Evolutionary conservation across 768 basidiomycete genomes (phyloP).

Genomic region (Trametes villosa): DNA sequence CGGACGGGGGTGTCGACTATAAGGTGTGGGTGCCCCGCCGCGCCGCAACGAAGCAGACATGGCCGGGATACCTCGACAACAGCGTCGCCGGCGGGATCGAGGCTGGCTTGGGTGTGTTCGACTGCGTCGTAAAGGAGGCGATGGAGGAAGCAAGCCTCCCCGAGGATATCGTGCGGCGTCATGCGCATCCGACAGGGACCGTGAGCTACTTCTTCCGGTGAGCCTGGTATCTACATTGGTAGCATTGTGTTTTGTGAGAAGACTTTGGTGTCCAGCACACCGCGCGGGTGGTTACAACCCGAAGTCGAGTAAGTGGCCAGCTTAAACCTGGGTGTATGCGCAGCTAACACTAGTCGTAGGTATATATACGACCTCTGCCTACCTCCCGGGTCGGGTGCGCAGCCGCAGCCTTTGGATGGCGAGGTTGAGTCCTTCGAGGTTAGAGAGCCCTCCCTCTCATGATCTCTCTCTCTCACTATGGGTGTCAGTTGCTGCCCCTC

Average conservation of each 20-base stretch:
- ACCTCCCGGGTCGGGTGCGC: slow-evolving; percentile 52
- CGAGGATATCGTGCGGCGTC: slow-evolving; percentile 60
- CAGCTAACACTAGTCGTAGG: slow-evolving; percentile 41
- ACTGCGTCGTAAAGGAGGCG: slow-evolving; percentile 86
- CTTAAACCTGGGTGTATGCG: neutral
- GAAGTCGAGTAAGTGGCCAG: slow-evolving; percentile 79
- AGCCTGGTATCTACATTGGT: slow-evolving; percentile 6
- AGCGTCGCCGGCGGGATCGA: slow-evolving; percentile 92
- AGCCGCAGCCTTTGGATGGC: slow-evolving; percentile 81
- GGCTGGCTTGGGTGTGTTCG: slow-evolving; percentile 70
- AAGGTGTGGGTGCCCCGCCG: slow-evolving; percentile 89
- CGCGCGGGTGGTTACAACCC: slow-evolving; percentile 81
- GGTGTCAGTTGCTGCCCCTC: slow-evolving; percentile 64
- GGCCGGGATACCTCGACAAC: slow-evolving; percentile 89
- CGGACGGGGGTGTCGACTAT: slow-evolving; percentile 39
- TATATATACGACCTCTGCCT: slow-evolving; percentile 85
- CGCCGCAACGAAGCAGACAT: slow-evolving; percentile 86
- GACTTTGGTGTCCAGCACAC: slow-evolving; percentile 44
- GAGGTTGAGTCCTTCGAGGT: slow-evolving; percentile 96
- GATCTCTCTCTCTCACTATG: neutral
- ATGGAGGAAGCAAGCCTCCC: slow-evolving; percentile 90
- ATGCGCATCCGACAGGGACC: slow-evolving; percentile 65
- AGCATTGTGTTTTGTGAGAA: neutral
- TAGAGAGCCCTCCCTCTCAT: slow-evolving; percentile 15
- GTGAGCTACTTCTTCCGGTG: slow-evolving; percentile 85